Percentiles rank a stretch among this genome's conserved stretches.
These are phyloP conservation scores for Tricholoma saponaceum DNA, from an alignment of 768 basidiomycete genomes.

Conservation along the genomic window DNA sequence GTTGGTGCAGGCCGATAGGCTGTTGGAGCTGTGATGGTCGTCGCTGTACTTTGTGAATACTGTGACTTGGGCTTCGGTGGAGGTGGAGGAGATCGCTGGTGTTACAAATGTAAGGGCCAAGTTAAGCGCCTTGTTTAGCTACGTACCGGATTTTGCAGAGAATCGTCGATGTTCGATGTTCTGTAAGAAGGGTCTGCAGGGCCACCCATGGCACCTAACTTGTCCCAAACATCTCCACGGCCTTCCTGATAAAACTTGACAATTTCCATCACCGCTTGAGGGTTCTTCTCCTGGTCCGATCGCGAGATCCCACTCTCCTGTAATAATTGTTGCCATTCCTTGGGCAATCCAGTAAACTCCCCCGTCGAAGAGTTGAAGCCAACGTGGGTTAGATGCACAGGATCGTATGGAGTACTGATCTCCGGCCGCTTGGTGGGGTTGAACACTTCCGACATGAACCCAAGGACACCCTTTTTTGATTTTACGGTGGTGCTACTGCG, in stretches of 20 bases:
- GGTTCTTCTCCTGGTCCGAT: conserved; percentile 94
- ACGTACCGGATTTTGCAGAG: conserved; percentile 55
- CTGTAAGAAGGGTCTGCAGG: conserved; percentile 21
- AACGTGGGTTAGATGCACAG: conserved; percentile 98
- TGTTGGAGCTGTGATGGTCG: conserved; percentile 37
- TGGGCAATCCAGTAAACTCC: conserved; percentile 95
- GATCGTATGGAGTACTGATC: conserved; percentile 98
- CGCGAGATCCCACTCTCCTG: conserved; percentile 95
- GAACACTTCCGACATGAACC: conserved; percentile 69
- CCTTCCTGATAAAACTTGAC: conserved; percentile 98
- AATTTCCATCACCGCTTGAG: conserved; percentile 96
- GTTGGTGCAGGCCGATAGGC: conserved; percentile 76
- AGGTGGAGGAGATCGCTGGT: conserved; percentile 45
- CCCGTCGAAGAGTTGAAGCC: conserved; percentile 99
- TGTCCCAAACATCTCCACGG: conserved; percentile 79
- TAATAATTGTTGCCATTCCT: conserved; percentile 97
- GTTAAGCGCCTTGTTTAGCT: conserved; percentile 12
- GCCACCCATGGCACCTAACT: conserved; percentile 62
- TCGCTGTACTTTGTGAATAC: conserved; percentile 21
- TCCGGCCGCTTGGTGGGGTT: conserved; percentile 75
- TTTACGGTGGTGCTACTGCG: conserved; percentile 48
- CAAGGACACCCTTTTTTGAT: conserved; percentile 66
- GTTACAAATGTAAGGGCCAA: conserved; percentile 6
- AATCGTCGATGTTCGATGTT: conserved; percentile 37
- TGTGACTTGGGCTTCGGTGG: conserved; percentile 41